Evolutionary conservation across 495 filamentous ascomycete genomes (phyloP).

Genomic region (Podospora pseudoanserina): DNA sequence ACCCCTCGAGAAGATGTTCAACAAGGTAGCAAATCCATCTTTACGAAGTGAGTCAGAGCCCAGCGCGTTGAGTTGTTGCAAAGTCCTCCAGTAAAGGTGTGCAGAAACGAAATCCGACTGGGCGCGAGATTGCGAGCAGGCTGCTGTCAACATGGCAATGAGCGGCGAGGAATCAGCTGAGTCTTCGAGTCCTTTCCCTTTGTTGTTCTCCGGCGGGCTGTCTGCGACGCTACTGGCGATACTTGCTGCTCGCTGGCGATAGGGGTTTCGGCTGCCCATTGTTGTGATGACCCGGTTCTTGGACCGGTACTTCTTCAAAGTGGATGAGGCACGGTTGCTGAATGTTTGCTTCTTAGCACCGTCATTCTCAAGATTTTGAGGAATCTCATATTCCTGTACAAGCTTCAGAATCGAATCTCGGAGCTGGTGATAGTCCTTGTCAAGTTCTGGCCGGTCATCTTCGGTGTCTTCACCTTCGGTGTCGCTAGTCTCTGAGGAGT

Average conservation of each 20-base stretch:
- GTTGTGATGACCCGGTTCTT: slow-evolving; percentile 50
- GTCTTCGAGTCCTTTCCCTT: slow-evolving; percentile 34
- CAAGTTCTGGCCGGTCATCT: slow-evolving; percentile 62
- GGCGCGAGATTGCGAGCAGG: slow-evolving; percentile 61
- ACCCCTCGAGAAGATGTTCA: slow-evolving; percentile 66
- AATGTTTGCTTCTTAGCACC: slow-evolving; percentile 53
- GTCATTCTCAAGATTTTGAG: slow-evolving; percentile 54
- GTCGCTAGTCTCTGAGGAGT: slow-evolving; percentile 55
- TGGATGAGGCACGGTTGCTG: slow-evolving; percentile 57
- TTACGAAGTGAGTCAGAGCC: slow-evolving; percentile 58
- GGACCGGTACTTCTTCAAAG: slow-evolving; percentile 46
- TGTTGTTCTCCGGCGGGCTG: slow-evolving; percentile 27
- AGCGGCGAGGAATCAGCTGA: slow-evolving; percentile 46
- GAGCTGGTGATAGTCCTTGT: slow-evolving; percentile 78
- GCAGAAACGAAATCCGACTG: slow-evolving; percentile 68
- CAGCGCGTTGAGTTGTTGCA: slow-evolving; percentile 60
- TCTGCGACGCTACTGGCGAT: slow-evolving; percentile 33
- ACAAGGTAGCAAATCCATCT: slow-evolving; percentile 63
- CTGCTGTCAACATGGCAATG: slow-evolving; percentile 65
- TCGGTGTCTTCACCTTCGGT: slow-evolving; percentile 61
- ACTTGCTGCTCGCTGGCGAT: slow-evolving; percentile 43
- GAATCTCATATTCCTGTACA: slow-evolving; percentile 74
- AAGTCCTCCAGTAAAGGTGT: slow-evolving; percentile 65
- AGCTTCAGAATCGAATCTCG: slow-evolving; percentile 79
- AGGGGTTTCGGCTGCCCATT: slow-evolving; percentile 55